phyloP scores from a whole-genome alignment of 805 yeast genomes.

The Candida caryicola region DNA sequence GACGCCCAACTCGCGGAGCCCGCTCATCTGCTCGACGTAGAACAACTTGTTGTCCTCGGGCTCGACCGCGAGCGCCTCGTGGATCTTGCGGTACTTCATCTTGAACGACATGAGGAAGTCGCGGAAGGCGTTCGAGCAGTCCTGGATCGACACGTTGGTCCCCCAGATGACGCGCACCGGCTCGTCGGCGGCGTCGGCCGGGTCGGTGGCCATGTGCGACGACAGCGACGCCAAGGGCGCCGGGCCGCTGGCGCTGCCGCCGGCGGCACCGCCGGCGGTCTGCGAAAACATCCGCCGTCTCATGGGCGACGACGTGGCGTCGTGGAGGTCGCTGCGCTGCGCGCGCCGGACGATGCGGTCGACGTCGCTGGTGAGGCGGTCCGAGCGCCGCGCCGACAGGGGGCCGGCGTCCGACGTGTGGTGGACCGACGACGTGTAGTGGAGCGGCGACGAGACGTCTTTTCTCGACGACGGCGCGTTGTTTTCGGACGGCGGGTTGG shows the following conservation, averaged over 20 bases:
- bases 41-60: constrained; percentile 67
- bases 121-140: constrained; percentile 75
- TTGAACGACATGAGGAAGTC: constrained; percentile 83
- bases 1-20: constrained; percentile 74
- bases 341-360: constrained; percentile 46
- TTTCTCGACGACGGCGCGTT: constrained; percentile 24
- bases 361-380: constrained; percentile 42
- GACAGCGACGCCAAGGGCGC: constrained; percentile 17
- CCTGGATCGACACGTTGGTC: constrained; percentile 90
- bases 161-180: constrained; percentile 97
- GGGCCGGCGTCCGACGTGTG: constrained; percentile 38
- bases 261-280: constrained; percentile 30
- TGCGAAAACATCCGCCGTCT: constrained; percentile 60
- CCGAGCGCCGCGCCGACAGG: constrained; percentile 41
- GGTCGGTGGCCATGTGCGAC: constrained; percentile 29
- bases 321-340: constrained; percentile 79
- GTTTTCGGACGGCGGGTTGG: constrained; percentile 36
- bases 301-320: constrained; percentile 64
- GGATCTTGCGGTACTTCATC: constrained; percentile 61
- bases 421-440: constrained; percentile 43
- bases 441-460: constrained; percentile 49
- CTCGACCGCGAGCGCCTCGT: constrained; percentile 38
- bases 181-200: constrained; percentile 43
- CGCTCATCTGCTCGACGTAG: constrained; percentile 69
- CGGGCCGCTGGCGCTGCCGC: constrained; percentile 6